Evolutionary conservation across 164 flowering plant genomes (phyloP).

Genomic region (Warburgia ugandensis): DNA sequence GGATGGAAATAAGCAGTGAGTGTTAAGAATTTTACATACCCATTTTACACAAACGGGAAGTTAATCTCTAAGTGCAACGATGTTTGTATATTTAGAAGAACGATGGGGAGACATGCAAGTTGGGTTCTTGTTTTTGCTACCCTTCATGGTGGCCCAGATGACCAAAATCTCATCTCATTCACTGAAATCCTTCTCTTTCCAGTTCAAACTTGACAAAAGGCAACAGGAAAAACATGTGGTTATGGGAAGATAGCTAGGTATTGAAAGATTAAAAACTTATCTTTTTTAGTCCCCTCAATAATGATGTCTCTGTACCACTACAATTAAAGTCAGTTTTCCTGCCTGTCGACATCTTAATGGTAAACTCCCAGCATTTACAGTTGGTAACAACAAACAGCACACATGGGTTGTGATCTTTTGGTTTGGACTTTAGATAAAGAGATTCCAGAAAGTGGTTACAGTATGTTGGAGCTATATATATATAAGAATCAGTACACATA

Average conservation of each 20-base stretch:
- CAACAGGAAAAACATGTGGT: slow-evolving; percentile 24
- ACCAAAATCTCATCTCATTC: slow-evolving; percentile 17
- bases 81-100: too few relatives aligned
- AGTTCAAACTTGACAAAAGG: slow-evolving; percentile 33
- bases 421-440: slow-evolving; percentile 3
- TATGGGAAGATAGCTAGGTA: slow-evolving; percentile 20
- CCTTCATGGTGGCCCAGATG: slow-evolving; percentile 35
- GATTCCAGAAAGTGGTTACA: slow-evolving; percentile 3
- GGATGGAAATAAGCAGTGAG: too few relatives aligned
- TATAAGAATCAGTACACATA: not conserved
- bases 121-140: too few relatives aligned
- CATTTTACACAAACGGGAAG: too few relatives aligned
- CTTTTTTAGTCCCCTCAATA: slow-evolving; percentile 34
- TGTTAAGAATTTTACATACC: too few relatives aligned
- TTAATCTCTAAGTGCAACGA: too few relatives aligned
- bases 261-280: slow-evolving; percentile 22
- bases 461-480: not conserved
- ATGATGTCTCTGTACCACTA: slow-evolving; percentile 29
- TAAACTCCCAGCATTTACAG: slow-evolving; percentile 21
- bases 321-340: slow-evolving; percentile 24
- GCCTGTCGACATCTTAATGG: slow-evolving; percentile 14
- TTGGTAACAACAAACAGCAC: slow-evolving; percentile 21
- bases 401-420: slow-evolving; percentile 14
- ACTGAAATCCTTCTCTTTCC: slow-evolving; percentile 26
- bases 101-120: too few relatives aligned